Evolutionary conservation across 2,329 filamentous ascomycete species (phyloP).

Genomic region (Aspergillus sp.): DNA sequence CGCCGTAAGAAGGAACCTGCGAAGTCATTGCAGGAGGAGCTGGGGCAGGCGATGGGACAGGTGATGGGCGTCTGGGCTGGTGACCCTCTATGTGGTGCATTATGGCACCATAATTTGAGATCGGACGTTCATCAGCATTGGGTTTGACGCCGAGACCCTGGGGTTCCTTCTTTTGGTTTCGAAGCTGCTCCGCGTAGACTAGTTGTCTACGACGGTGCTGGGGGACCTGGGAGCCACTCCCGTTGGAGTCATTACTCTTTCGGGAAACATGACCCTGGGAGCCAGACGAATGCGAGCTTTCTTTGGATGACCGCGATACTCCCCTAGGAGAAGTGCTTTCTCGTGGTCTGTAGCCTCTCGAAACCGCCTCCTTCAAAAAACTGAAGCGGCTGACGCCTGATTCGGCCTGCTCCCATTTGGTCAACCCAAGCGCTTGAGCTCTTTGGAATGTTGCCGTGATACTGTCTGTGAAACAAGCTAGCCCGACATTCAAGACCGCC

Average conservation of each 20-base stretch:
- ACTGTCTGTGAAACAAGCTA: constrained; percentile 38
- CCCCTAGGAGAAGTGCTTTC: constrained; percentile 13
- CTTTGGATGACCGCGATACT: constrained; percentile 4
- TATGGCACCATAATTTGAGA: constrained; percentile 40
- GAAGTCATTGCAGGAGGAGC: constrained; percentile 23
- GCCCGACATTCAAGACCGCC: constrained; percentile 54
- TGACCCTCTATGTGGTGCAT: constrained; percentile 34
- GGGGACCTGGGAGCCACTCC: constrained; percentile 14
- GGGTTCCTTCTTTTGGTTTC: constrained; percentile 23
- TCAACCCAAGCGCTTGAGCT: constrained; percentile 56
- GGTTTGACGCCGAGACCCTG: constrained; percentile 13
- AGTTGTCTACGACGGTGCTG: constrained; percentile 30
- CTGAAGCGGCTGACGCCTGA: constrained; percentile 50
- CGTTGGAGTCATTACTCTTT: constrained; percentile 9
- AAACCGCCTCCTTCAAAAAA: constrained; percentile 62
- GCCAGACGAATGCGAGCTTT: constrained; percentile 12
- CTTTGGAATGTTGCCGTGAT: constrained; percentile 50
- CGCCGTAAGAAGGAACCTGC: not conserved
- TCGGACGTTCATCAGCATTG: constrained; percentile 34
- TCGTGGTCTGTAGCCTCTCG: constrained; percentile 57
- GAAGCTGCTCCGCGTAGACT: constrained; percentile 35
- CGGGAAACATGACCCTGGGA: constrained; percentile 12
- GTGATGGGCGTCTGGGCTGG: constrained; percentile 12
- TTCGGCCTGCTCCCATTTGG: constrained; percentile 54
- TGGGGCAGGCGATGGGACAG: constrained; percentile 13